Evolutionary conservation across 495 filamentous ascomycete genomes (phyloP), one percentile per base, ranked within the genome.

Genomic region (Hyaloscypha finlandica): DNA sequence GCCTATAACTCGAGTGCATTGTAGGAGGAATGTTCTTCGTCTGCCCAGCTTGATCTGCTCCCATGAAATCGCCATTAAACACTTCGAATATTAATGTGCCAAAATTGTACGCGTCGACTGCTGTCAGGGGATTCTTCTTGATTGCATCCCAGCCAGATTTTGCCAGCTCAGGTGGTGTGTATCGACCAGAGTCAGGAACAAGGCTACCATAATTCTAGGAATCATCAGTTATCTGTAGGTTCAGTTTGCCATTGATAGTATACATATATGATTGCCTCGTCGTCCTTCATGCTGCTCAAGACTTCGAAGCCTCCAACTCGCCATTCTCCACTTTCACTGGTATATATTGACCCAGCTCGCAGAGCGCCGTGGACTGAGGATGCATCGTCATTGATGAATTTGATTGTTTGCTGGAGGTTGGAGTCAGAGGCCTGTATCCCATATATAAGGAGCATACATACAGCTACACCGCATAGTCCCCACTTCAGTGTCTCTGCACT

Each of bases 301-400:
- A 96, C 84, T 69, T 99, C 96, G 64, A 98, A 95, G 9, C 95
- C 95, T 4, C 91, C 93, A 3, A 99, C 79, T 75, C 95, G 97
- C 95, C 95, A 99, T 75, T 98, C 95, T 33, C 95, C 95, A 77
- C 95, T 97, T 75, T 98, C 94, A 75, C 92, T 91, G 16, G 89
- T 92, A 74, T 90, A 98, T 69, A 99, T 84, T 0, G 94, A 97
- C 2, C 92, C 90, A 25, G 90, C 87, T 62, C 92, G 86, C 32
- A 98, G 81, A 67, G 85, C 92, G 45, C 94, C 95, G 71, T 99
- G 95, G 5, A 98, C 87, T 0, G 93, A 96, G 5, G 89, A 83
- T 2, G 94, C 95, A 70, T 98, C 96, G 42, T 91, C 89, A 73
- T 98, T 97, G 71, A 99, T 91, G 72, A 99, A 99, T 73, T 94